Base-by-base conservation (phyloP, 208 protist species). In the Trypanosoma lewisi region DNA sequence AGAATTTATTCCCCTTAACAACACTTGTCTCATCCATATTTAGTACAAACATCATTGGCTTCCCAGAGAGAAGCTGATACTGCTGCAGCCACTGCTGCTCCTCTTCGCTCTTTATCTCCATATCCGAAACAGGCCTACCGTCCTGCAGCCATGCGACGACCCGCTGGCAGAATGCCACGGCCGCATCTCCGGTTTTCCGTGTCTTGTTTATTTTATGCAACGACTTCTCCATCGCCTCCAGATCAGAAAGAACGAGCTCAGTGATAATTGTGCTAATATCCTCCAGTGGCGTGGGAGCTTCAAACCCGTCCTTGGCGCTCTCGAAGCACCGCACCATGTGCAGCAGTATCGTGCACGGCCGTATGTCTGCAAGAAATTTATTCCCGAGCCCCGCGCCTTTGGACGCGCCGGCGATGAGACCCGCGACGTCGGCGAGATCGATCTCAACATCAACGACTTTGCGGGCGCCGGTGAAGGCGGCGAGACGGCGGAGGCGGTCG, bases 241-340 rank as follows among this genome's bases (percentile, higher is more conserved):
- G 61, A 63, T 96, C 90, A 4, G 90, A 62, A 16, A 96, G 72
- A 30, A 93, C 69, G 14, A 96, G 78, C 62, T 96, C 90, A 58
- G 77, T 90, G 23, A 84, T 27, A 44, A 96, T 85, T 14, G 82
- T 75, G 39, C 56, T 56, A 62, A 93, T 91, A 63, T 93, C 90
- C n/a, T 87, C 75, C 17, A 96, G 63, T 16, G 90, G 90, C 33
- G 77, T 66, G 28, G 83, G 87, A 3, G 73, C 69, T 57, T 85
- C 88, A 63, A 95, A 95, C 70, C 88, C 88, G 28, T 95, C 80
- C 57, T 75, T 81, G 51, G 71, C 68, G 55, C 83, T 85, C 63
- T 95, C 86, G 63, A 95, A 96, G 80, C 89, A 95, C 34, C 91
- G 82, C 45, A 96, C 88, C 52, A 83, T 91, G 70, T 96, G 91